phyloP scores from a whole-genome alignment of 345 rosid genomes.

The Syzygium oleosum region DNA sequence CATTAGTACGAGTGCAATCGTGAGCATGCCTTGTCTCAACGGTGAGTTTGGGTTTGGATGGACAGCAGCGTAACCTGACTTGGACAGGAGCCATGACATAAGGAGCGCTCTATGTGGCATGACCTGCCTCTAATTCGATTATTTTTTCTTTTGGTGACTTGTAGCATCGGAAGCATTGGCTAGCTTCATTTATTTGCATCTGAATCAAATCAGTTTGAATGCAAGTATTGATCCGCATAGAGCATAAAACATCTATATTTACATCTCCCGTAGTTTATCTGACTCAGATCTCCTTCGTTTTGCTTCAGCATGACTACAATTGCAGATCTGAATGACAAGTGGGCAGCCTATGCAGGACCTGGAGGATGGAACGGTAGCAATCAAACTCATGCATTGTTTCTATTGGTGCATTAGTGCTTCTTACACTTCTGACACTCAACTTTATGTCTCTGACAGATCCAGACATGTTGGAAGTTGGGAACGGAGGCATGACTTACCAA shows the following conservation, averaged over 20 bases:
- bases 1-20: not conserved
- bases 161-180: not conserved
- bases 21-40: not conserved
- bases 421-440: not conserved
- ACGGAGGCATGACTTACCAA: slow-evolving; percentile 85
- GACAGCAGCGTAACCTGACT: no score
- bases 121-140: not conserved
- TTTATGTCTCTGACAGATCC: slow-evolving; percentile 47
- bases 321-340: slow-evolving; percentile 89
- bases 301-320: slow-evolving; percentile 74
- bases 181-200: not conserved
- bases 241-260: not conserved
- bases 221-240: not conserved
- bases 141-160: not conserved
- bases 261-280: not conserved
- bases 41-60: not conserved
- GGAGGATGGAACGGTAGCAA: slow-evolving; percentile 99
- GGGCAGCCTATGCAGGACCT: slow-evolving; percentile 98
- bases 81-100: no score
- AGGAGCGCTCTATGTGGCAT: not conserved
- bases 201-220: not conserved
- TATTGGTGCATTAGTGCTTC: not conserved
- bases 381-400: not conserved
- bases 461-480: slow-evolving; percentile 98
- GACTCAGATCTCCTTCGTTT: not conserved